Base-by-base conservation (phyloP, 78 protist genomes). In the Trichosphaerium sp. region DNA sequence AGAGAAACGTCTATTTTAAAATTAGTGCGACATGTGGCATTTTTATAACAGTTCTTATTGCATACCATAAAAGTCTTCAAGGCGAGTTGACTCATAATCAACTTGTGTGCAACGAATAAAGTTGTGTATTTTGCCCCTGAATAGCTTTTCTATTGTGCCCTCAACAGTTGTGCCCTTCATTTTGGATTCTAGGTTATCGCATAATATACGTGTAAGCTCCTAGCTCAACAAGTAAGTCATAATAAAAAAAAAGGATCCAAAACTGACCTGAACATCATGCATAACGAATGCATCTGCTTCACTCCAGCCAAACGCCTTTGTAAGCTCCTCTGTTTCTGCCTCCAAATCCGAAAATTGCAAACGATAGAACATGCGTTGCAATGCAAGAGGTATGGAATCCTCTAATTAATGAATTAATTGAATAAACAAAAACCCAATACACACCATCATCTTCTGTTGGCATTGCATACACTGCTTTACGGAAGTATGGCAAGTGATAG, bases 281-380 rank as follows among this genome's bases (percentile, higher is more conserved):
- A 94, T 97, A 69, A 74, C 81, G 63, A 92, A 92, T 21, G 92
- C 47, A 26, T 96, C 96, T 41, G 26, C 3, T 23, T 91, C 47
- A 44, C 76, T 80, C 99, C 99, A 96, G 4, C 99, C 97, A 42
- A 94, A 96, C 31, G 89, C 75, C 52, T 68, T 70, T 6, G 94
- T 87, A 21, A 92, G 72, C 39, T 74, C 83, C 51, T 55, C 75
- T 11, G 96, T 94, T 11, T 70, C 65, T 12, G 83, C 94, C 25
- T 78, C 65, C 25, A 59, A 40, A 25, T 39, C 48, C 14, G 69
- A 35, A 63, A 57, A 54, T 54, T 92, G 90, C 71, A 48, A 58
- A 32, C 66, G 41, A 40, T 56, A 90, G 48, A 84, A 88, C 28
- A 88, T 28, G 29, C 63, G 26, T 72, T 88, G 93, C 11, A 88